Conservation (phyloP, 2,329 filamentous ascomycete species). For the Chrysoporthe austroafricana region DNA sequence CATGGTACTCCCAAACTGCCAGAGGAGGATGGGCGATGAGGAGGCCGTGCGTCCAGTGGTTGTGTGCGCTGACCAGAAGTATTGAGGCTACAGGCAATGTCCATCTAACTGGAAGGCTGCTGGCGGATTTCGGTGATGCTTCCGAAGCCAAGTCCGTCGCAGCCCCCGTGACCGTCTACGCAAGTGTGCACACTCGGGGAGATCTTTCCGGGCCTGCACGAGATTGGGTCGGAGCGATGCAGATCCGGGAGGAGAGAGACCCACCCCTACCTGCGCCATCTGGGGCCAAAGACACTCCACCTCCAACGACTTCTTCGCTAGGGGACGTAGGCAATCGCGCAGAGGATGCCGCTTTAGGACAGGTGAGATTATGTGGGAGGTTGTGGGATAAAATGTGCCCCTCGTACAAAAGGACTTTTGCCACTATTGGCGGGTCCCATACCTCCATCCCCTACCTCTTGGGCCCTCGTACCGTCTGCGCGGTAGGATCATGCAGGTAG, state of each 20-base stretch:
- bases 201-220: slow-evolving; percentile 17
- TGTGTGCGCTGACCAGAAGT: too few relatives aligned
- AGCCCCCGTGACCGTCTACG: not conserved
- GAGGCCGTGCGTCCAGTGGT: not conserved
- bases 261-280: too few relatives aligned
- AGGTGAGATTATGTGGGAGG: not conserved
- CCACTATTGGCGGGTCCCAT: not conserved
- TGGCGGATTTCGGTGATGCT: too few relatives aligned
- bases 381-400: not conserved
- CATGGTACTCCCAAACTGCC: not conserved
- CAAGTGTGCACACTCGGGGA: not conserved
- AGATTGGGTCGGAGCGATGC: slow-evolving; percentile 16
- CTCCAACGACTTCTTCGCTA: not conserved
- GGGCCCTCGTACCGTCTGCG: not conserved
- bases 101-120: too few relatives aligned
- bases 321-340: not conserved
- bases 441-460: not conserved
- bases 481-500: not conserved
- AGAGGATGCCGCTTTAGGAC: not conserved
- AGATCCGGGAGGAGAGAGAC: slow-evolving; percentile 9
- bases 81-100: too few relatives aligned
- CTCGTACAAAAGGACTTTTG: not conserved
- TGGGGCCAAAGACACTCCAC: not conserved
- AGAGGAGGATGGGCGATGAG: not conserved
- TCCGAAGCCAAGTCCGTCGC: not conserved